Conservation (phyloP, 129 eudicot genomes). For the Silybum marianum region DNA sequence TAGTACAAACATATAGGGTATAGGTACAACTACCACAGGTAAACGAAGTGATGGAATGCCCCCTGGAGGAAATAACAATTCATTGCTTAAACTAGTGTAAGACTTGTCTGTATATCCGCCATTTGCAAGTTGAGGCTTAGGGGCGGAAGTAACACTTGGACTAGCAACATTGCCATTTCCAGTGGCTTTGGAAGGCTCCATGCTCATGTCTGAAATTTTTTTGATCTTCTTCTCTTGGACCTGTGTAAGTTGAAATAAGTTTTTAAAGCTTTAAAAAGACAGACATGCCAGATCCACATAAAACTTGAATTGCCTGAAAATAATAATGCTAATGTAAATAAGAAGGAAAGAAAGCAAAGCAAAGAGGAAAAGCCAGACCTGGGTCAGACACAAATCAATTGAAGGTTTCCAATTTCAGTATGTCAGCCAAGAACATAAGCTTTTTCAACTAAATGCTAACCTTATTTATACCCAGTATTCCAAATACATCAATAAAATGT, state of each 20-base stretch:
- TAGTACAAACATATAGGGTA: constrained; percentile 11
- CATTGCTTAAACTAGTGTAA: constrained; percentile 58
- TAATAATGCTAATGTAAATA: not conserved
- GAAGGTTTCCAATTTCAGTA: not conserved
- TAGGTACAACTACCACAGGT: constrained; percentile 96
- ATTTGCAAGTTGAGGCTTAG: constrained; percentile 60
- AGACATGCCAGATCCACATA: not conserved
- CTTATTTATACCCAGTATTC: not conserved
- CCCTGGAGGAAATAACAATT: constrained; percentile 60
- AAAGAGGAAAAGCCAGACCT: not conserved
- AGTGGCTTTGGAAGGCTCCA: constrained; percentile 61
- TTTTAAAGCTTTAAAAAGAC: constrained; percentile 11
- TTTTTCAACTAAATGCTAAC: not conserved
- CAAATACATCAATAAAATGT: not conserved
- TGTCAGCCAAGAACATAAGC: constrained; percentile 5
- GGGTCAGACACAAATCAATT: constrained; percentile 6
- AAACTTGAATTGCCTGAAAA: constrained; percentile 1
- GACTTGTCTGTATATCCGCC: constrained; percentile 63
- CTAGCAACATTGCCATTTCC: constrained; percentile 74
- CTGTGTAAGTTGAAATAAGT: constrained; percentile 34
- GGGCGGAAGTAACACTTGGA: constrained; percentile 57
- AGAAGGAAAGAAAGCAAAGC: not conserved
- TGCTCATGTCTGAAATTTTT: constrained; percentile 75
- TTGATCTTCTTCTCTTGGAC: constrained; percentile 96
- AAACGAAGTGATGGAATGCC: constrained; percentile 76